Evolutionary conservation across 176 grass and related monocot genomes (phyloP).

Genomic region (bread wheat (Triticum aestivum)): IWGSC_CS_RefSeq_v2.1 NC_057801.1:114947584-114948083

Average conservation of each 20-base stretch:
- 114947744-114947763: constrained; percentile 3
- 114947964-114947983: no score
- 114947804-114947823: background rate
- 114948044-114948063: no score
- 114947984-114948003: no score
- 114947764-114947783: background rate
- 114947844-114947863: background rate
- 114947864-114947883: background rate
- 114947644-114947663: constrained; percentile 9
- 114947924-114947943: no score
- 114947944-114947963: no score
- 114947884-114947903: background rate
- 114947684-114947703: background rate
- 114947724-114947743: background rate
- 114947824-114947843: background rate
- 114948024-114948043: no score
- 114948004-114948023: no score
- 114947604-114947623: no score
- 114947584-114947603: no score
- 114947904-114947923: no score
- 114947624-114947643: background rate
- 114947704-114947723: background rate
- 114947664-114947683: background rate
- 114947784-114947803: background rate
- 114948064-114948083: no score